Evolutionary conservation across 1,284 basidiomycete species (phyloP).

Genomic region (Trichosporon sp.): DNA sequence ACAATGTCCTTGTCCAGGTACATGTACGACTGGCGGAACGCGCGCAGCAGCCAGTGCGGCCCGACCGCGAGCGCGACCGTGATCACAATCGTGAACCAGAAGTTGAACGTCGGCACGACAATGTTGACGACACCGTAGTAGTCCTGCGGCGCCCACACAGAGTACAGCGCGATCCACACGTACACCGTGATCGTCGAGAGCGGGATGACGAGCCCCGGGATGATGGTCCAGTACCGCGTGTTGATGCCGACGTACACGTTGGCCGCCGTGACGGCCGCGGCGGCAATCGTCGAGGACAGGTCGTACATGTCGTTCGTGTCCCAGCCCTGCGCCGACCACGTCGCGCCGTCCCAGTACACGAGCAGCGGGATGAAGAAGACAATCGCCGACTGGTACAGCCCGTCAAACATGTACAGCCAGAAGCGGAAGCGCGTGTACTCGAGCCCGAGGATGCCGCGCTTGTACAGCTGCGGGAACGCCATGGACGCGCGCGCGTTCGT

Average conservation of each 20-base stretch:
- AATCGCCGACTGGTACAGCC: conserved; percentile 83
- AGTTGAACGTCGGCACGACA: conserved; percentile 70
- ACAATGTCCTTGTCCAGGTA: conserved; percentile 62
- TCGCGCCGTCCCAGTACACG: conserved; percentile 61
- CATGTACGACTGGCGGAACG: conserved; percentile 32
- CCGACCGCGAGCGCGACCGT: conserved; percentile 67
- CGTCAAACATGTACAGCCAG: conserved; percentile 93
- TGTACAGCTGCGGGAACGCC: conserved; percentile 88
- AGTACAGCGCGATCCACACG: conserved; percentile 81
- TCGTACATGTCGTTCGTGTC: conserved; percentile 75
- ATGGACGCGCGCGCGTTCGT: conserved; percentile 83
- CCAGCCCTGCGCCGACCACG: conserved; percentile 66
- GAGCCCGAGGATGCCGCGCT: conserved; percentile 83
- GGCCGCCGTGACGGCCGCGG: conserved; percentile 78
- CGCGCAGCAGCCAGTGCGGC: conserved; percentile 43
- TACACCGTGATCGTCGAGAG: conserved; percentile 75
- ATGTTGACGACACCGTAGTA: conserved; percentile 70
- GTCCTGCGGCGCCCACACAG: conserved; percentile 63
- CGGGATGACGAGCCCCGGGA: conserved; percentile 73
- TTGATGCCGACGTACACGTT: conserved; percentile 85
- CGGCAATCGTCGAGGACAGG: conserved; percentile 87
- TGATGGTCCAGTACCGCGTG: conserved; percentile 82
- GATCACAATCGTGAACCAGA: conserved; percentile 74
- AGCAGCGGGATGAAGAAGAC: conserved; percentile 87
- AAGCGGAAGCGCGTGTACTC: conserved; percentile 90